Evolutionary conservation across 1,284 basidiomycete species (phyloP).

Genomic region (Meripilus lineatus): DNA sequence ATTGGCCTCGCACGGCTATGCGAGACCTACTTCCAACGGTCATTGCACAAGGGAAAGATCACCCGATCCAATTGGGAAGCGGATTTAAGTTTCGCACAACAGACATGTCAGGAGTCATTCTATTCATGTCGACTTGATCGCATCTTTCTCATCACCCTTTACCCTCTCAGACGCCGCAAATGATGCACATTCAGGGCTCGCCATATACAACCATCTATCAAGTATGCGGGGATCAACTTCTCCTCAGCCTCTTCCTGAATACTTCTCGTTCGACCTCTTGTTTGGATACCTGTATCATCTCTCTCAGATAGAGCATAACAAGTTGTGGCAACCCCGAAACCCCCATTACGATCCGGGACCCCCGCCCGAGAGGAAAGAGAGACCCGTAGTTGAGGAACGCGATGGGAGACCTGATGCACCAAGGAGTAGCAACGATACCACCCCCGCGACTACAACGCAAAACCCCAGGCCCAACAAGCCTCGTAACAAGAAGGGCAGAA

Average conservation of each 20-base stretch:
- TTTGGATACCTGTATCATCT: slow-evolving; percentile 40
- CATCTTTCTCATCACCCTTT: too few relatives aligned
- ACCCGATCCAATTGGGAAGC: slow-evolving; percentile 66
- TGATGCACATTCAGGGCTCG: slow-evolving; percentile 59
- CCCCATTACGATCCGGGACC: slow-evolving; percentile 69
- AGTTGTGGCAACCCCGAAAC: slow-evolving; percentile 51
- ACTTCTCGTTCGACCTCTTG: slow-evolving; percentile 53
- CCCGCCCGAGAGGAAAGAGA: slow-evolving; percentile 42
- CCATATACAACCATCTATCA: slow-evolving; percentile 42
- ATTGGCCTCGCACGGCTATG: slow-evolving; percentile 60
- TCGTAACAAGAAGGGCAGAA: too few relatives aligned
- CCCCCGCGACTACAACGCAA: not conserved
- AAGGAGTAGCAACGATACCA: slow-evolving; percentile 8
- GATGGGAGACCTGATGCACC: slow-evolving; percentile 12
- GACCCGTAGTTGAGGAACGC: too few relatives aligned
- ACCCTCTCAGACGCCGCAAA: slow-evolving; percentile 58
- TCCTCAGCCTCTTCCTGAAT: slow-evolving; percentile 37
- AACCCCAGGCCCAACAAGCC: too few relatives aligned
- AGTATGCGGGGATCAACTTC: slow-evolving; percentile 35
- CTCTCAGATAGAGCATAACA: slow-evolving; percentile 12
- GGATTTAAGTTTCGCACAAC: slow-evolving; percentile 38
- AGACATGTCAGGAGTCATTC: slow-evolving; percentile 45
- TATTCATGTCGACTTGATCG: slow-evolving; percentile 5
- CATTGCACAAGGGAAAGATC: slow-evolving; percentile 53
- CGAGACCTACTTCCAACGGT: slow-evolving; percentile 48